Conservation (phyloP, 768 basidiomycete species). For the Macrolepiota fuliginosa region DNA sequence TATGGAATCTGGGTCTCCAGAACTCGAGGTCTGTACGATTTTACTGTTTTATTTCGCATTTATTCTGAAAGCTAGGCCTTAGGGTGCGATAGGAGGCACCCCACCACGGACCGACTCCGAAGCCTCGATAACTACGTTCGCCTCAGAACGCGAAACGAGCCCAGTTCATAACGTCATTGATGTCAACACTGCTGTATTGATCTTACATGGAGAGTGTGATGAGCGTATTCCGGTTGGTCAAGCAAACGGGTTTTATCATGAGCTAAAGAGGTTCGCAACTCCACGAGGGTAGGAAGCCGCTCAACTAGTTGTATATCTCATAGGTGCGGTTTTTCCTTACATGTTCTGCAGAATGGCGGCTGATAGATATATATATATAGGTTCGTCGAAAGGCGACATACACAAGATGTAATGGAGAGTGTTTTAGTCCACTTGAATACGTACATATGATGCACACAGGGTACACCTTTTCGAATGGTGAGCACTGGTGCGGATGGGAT, state of each 20-base stretch:
- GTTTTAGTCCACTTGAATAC: conserved; percentile 25
- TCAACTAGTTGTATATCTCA: conserved; percentile 32
- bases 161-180: conserved; percentile 35
- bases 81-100: conserved; percentile 29
- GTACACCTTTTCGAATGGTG: no score
- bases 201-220: conserved; percentile 52
- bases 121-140: neutral
- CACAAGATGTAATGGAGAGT: conserved; percentile 27
- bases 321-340: conserved; percentile 22
- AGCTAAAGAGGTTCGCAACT: conserved; percentile 26
- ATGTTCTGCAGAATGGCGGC: neutral
- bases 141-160: conserved; percentile 23
- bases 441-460: conserved; percentile 19
- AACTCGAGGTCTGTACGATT: conserved; percentile 26
- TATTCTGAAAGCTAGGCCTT: neutral
- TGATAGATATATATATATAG: conserved; percentile 11
- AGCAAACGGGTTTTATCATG: conserved; percentile 31
- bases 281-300: conserved; percentile 26
- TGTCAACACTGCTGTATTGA: conserved; percentile 43
- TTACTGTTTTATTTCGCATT: no score
- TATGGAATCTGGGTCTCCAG: conserved; percentile 32
- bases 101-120: conserved; percentile 25
- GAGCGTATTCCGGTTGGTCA: conserved; percentile 44
- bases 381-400: conserved; percentile 31
- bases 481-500: no score